These are phyloP conservation scores for Triticum dicoccoides DNA, from an alignment of 176 grass and related monocot genomes.

Conservation along the genomic window DNA sequence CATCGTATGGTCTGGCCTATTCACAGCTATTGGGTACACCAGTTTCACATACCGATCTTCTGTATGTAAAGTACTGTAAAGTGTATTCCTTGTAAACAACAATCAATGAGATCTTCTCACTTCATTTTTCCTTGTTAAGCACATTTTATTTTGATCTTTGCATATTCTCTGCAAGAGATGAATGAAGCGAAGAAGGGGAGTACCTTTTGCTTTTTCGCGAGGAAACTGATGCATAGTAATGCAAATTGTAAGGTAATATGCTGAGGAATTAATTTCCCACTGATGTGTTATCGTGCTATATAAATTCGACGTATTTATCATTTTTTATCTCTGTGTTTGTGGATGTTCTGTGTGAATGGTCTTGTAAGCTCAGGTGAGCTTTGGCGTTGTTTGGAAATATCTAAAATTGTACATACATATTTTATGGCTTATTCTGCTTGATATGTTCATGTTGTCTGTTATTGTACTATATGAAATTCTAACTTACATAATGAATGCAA, in stretches of 20 bases:
- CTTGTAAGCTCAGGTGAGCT: background rate
- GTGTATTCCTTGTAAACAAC: constrained; percentile 43
- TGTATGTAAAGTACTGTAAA: constrained; percentile 60
- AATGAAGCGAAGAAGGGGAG: constrained; percentile 47
- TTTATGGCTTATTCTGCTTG: background rate
- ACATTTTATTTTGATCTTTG: constrained; percentile 64
- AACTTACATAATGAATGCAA: background rate
- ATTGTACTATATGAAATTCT: background rate
- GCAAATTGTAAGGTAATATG: constrained; percentile 46
- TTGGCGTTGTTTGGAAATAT: background rate
- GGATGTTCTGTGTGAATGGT: background rate
- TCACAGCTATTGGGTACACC: constrained; percentile 52
- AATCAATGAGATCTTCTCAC: constrained; percentile 20
- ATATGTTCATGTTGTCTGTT: background rate
- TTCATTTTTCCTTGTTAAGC: constrained; percentile 29
- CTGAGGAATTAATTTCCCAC: constrained; percentile 20
- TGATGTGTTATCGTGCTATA: constrained; percentile 18
- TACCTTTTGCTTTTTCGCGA: constrained; percentile 34
- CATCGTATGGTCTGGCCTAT: constrained; percentile 68
- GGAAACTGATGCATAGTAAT: constrained; percentile 36
- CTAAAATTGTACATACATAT: background rate
- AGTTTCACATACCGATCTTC: constrained; percentile 45
- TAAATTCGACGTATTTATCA: constrained; percentile 24
- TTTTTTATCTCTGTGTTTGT: background rate
- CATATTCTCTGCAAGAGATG: constrained; percentile 94